Base-by-base conservation (phyloP, 2,329 filamentous ascomycete genomes). In the Ascochyta viciae-villosae region DNA sequence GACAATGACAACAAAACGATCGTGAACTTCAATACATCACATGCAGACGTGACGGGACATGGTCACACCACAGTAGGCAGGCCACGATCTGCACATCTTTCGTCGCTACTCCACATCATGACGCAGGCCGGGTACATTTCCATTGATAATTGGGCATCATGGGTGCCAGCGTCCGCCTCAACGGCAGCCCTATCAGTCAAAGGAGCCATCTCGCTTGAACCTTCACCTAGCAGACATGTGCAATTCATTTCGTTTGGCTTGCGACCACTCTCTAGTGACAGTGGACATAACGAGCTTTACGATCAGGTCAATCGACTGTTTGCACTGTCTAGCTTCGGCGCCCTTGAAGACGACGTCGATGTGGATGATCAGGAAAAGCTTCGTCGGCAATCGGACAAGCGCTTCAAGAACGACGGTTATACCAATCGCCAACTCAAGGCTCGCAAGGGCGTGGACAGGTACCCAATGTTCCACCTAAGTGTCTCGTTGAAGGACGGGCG, bases 381-480 rank as follows among this genome's bases (percentile, higher is more conserved):
- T 34, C 66, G 64, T 50, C 72, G 63, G 53, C 68, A 67, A 40
- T 67, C 72, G 45, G 77, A 81, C 60, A 71, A 69, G 49, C 72
- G 75, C 22, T 79, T 74, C 55, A 85, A 82, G 54, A 73, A 66
- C 6, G 79, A 82, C 26, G 78, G 77, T 1, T 83, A 80, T 51
- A 84, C 80, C 1, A 76, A 73, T 29, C 82, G 76, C 60, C 83
- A 87, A 54, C 63, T 84, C 34, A 86, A 81, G 66, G 75, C 74
- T 7, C 82, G 80, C 39, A 94, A 91, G 70, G 82, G 87, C 0
- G 79, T 93, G 9, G 92, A 97, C 67, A 84, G 86, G 46, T 95
- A 91, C 87, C 92, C 94, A 0, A 94, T 94, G 87, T 98, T 96
- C 67, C 89, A 88, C 65, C 77, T 98, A n/a, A 85, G 85, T 26